Base-by-base conservation (phyloP, 352 stramenopile genomes). In the Globisporangium rhizosaccharum region DNA sequence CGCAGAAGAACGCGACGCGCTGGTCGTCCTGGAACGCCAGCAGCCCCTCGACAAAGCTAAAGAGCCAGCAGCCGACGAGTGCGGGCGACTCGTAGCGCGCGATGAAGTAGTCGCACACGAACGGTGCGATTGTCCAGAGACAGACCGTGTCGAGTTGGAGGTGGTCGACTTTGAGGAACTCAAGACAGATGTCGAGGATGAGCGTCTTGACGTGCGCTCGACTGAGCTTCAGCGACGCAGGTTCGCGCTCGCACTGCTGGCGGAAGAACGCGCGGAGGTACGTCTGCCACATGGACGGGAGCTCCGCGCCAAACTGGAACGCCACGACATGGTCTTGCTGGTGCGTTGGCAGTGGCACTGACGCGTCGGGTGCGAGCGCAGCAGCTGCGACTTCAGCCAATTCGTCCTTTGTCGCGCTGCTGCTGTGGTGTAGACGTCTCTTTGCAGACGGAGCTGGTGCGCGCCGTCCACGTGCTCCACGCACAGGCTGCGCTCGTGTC, bases 61-160 rank as follows among this genome's bases (percentile, higher is more conserved):
- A 61, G 9, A 92, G 64, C 52, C 82, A 82, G 33, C 61, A 73
- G 45, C 79, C 76, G 2, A 90, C 78, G 12, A 80, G 72, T 14
- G 61, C 58, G 0, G 68, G 66, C 8, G 69, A 65, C 33, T 90
- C 71, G 55, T 88, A 90, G 2, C 77, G 69, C 7, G 59, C 70
- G 30, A 84, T 53, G 17, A 92, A 70, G 39, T 87, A 92, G 62
- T 92, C 80, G 54, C 79, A 90, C 3, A 86, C 80, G 33, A 89
- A 92, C 14, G 81, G 77, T 6, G 72, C 72, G 17, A 92, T 64
- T 9, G 72, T 76, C 54, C 61, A 80, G 3, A 89, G 66, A 44
- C 70, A 76, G 0, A 59, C 57, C 9, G 73, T 85, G 49, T 92
- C 80, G 0, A 82, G 41, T 47, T 89, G 79, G 23, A 85, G 53